A percentile compares a stretch with the other conserved stretches of the same genome.
phyloP scores from a whole-genome alignment of 2,329 filamentous ascomycete species.

The Leptosphaerulina australis region DNA sequence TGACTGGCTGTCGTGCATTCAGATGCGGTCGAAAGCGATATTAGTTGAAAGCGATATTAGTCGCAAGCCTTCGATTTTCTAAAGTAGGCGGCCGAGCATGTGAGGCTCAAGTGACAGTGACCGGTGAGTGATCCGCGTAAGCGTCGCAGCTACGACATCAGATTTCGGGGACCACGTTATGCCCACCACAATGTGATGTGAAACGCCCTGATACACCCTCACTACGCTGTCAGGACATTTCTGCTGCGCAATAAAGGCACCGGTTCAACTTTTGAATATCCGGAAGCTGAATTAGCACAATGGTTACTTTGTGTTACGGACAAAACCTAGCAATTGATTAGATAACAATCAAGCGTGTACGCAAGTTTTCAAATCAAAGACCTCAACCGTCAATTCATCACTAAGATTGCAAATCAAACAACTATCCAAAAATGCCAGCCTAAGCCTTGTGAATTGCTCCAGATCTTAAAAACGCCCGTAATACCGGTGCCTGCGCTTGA shows the following conservation, averaged over 20 bases:
- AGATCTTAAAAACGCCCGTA: background rate
- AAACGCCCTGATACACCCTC: too few species aligned
- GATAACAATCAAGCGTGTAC: too few species aligned
- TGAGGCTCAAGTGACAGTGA: background rate
- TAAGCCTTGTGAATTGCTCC: background rate
- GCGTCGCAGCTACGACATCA: background rate
- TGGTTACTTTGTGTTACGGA: too few species aligned
- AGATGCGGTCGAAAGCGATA: background rate
- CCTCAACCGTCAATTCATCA: too few species aligned
- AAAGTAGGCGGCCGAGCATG: background rate
- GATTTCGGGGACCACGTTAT: background rate
- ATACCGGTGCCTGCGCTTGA: background rate
- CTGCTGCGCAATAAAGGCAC: too few species aligned
- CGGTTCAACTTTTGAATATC: too few species aligned
- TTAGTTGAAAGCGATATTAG: background rate
- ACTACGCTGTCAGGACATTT: too few species aligned
- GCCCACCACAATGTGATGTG: background rate
- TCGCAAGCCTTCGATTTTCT: background rate
- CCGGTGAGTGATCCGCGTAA: conserved; percentile 1
- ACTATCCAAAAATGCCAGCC: background rate
- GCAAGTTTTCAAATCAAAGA: too few species aligned
- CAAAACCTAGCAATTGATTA: too few species aligned
- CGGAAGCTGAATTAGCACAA: too few species aligned
- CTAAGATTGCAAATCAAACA: background rate
- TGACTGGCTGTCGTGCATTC: background rate